Conservation (phyloP, 1,284 basidiomycete genomes). For the Rhodotorula sp. region DNA sequence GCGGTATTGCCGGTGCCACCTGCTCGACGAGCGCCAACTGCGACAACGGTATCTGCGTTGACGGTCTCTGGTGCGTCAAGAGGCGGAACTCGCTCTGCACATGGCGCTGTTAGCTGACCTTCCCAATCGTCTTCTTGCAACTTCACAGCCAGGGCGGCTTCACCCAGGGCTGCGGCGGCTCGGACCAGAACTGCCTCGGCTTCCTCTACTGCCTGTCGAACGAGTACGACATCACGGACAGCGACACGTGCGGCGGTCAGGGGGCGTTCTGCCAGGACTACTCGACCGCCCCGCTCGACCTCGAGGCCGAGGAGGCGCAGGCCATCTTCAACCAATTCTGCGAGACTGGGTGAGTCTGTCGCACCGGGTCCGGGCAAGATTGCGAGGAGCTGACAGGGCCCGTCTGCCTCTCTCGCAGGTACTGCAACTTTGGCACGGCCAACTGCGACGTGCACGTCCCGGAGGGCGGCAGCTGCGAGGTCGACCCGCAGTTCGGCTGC, state of each 20-base stretch:
- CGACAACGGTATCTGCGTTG: slow-evolving; percentile 10
- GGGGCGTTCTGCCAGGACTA: slow-evolving; percentile 30
- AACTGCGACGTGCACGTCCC: slow-evolving; percentile 14
- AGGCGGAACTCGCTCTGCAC: too few relatives aligned
- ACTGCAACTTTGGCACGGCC: slow-evolving; percentile 18
- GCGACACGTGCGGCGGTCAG: slow-evolving; percentile 23
- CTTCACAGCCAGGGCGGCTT: slow-evolving; percentile 24
- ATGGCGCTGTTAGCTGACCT: not conserved
- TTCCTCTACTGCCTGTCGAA: slow-evolving; percentile 31
- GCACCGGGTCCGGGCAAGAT: not conserved
- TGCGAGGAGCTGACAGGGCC: not conserved
- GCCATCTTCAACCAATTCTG: slow-evolving; percentile 27
- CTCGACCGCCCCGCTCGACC: not conserved
- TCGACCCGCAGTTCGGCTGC: slow-evolving; percentile 8
- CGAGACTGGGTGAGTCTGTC: slow-evolving; percentile 1
- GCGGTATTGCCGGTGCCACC: slow-evolving; percentile 23
- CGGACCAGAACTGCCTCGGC: slow-evolving; percentile 27
- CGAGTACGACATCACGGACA: slow-evolving; percentile 2
- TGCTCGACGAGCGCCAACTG: slow-evolving; percentile 18
- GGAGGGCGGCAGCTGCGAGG: slow-evolving; percentile 3
- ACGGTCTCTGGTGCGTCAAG: not conserved
- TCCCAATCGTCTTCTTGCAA: not conserved
- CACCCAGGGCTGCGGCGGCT: slow-evolving; percentile 9
- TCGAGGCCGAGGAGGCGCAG: slow-evolving; percentile 10
- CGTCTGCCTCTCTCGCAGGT: not conserved